Conservation (phyloP, 139 green algal genomes). For the Chlorokybus atmophyticus region DNA sequence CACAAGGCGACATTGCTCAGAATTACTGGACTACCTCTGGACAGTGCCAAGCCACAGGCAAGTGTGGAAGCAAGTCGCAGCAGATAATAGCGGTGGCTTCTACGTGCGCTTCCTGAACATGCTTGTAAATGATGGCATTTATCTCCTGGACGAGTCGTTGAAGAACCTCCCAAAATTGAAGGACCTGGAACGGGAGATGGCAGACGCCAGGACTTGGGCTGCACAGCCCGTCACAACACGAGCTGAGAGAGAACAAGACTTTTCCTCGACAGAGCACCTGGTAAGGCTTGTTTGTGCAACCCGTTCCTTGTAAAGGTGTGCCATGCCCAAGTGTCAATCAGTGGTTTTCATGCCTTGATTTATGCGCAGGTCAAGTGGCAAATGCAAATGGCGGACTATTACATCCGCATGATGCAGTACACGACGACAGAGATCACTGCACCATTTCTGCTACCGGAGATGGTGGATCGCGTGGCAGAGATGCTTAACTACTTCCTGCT, state of each 20-base stretch:
- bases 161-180: constrained; percentile 59
- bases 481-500: constrained; percentile 96
- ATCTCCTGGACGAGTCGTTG: constrained; percentile 76
- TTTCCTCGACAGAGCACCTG: no score
- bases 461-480: constrained; percentile 51
- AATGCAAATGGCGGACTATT: constrained; percentile 40
- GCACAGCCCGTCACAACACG: not conserved
- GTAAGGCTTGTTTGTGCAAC: no score
- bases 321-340: no score
- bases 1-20: constrained; percentile 58
- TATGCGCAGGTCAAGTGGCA: no score
- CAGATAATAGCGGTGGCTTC: constrained; percentile 14
- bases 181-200: constrained; percentile 32
- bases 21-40: constrained; percentile 82
- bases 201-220: constrained; percentile 40
- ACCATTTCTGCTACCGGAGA: constrained; percentile 40
- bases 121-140: constrained; percentile 77
- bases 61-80: constrained; percentile 24
- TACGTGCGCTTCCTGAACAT: constrained; percentile 79
- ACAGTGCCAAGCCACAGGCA: constrained; percentile 40
- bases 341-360: no score
- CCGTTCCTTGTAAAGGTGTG: no score
- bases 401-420: constrained; percentile 55
- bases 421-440: constrained; percentile 43
- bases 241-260: no score